Evolutionary conservation across 352 stramenopile species (phyloP), one percentile per base, ranked within the genome.

Genomic region (Albugo candida): DNA sequence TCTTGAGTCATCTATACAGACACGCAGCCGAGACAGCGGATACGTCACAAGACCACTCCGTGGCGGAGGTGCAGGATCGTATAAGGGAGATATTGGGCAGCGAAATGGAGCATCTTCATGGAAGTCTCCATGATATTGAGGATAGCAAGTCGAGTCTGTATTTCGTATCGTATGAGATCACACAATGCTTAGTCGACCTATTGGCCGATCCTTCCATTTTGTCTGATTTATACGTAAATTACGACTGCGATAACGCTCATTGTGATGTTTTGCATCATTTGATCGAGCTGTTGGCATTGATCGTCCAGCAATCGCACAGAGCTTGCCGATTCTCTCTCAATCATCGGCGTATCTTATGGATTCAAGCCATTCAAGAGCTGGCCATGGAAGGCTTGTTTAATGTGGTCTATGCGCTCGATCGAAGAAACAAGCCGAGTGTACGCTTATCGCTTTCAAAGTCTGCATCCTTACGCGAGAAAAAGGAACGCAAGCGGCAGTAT

Each of bases 171-270:
- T 71, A 81, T 51, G 78, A 91, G 56, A 69, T 91, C 37, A 48
- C 84, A 12, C 67, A 99, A 59, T 95, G 72, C 27, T 64, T 99
- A 5, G 70, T 98, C 6, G 95, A 99, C 51, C 89, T 99, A 43
- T 93, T 95, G 38, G 65, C 87, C 11, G 94, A 99, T 61, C 75
- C 92, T 31, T 86, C 79, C 10, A 57, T 99, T 1, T 81, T 99
- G 46, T 78, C 93, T 4, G 94, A 99, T 59, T 55, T 99, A 11
- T 99, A 98, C 56, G 79, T 97, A 27, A 98, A 98, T 58, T 99
- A 99, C 64, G 95, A 99, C 64, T 99, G 94, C 55, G 93, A 97
- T 53, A 78, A 95, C n/a, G 83, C 96, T 42, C 96, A 94, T 54
- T 96, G 87, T 13, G 71, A 87, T 46, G 52, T 87, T 17, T 77